Evolutionary conservation across 805 yeast genomes (phyloP), one percentile per base, ranked within the genome.

Genomic region (Candida oleophila): DNA sequence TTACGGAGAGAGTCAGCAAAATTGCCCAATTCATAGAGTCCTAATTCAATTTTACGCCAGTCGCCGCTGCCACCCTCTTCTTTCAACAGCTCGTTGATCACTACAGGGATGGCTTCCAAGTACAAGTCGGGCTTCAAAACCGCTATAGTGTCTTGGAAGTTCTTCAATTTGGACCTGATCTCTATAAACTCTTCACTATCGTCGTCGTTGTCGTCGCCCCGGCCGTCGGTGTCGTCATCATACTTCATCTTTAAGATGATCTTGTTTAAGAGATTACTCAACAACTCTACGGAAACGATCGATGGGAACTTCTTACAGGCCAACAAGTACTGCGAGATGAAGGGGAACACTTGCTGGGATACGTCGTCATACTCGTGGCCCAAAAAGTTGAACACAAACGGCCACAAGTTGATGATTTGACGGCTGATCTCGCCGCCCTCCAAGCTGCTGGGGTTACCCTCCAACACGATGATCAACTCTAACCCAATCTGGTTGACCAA

Each of bases 301-400:
- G 54, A 56, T 11, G 70, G 65, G 48, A 68, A 70, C 59, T 81
- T 89, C 67, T 82, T 88, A 53, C 90, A 68, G 38, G 85, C 76
- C 9, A 87, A 68, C 50, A 94, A 70, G 61, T 84, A 90, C 44
- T 82, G 87, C 34, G 87, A 80, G 40, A 94, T 70, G 56, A 89
- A 87, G 7, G 94, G 85, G 59, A 92, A 86, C 4, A 89, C 86
- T 62, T 89, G 96, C 34, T 78, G 74, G 1, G 95, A 81, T 12
- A 92, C 85, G 54, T 94, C 97, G 64, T 94, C 98, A 59, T 85
- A 90, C 52, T 85, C 96, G 62, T 89, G 86, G 25, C 81, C 77
- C 60, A 94, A 75, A 53, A 85, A 88, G 49, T 75, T 76, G 48
- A 92, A 75, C 5, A 87, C 72, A 25, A 82, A 72, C 19, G 97